Base-by-base conservation (phyloP, 169 alveolate genomes). In the Eimeria mitis region DNA sequence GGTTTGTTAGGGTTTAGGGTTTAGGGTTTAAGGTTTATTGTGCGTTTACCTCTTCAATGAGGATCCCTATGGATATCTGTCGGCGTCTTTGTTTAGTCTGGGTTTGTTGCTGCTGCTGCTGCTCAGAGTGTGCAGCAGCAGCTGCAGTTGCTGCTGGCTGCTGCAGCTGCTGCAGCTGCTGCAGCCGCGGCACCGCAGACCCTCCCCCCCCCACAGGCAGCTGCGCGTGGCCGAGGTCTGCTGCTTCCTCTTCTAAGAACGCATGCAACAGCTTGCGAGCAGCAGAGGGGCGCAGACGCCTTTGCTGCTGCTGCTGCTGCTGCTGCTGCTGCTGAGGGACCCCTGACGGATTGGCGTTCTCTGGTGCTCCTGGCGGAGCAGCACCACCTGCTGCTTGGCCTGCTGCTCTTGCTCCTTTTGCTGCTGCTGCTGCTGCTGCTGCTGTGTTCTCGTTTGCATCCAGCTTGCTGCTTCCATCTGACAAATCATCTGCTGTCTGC, bases 161-260 rank as follows among this genome's bases (percentile, higher is more conserved):
- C 92, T 85, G 76, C 92, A 40, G 92, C 79, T 59, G 81, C 92
- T 85, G 76, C 92, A 40, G 92, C 52, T 44, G 81, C 81, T 44
- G 85, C 81, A 65, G 65, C 71, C 47, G 94, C 83, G 54, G 54
- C 85, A 75, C 16, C 5, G 63, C 37, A 11, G 85, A 42, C n/a
- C 75, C 94, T 9, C 83, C 94, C 13, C 63, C 59, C 11, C 68
- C 94, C 16, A 31, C 83, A 8, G 81, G 42, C 42, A 65, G 94
- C 85, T 88, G 94, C 37, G 81, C 13, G 37, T 14, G n/a, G 61
- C 94, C 94, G 11, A 11, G 40, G n/a, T 61, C 91, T 61, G 79
- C 91, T 40, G 94, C 94, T 68, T 63, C 94, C n/a, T 88, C 94
- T 21, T 34, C 94, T 68, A 68, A 44, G 37, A 47, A 63, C 13